phyloP scores from a whole-genome alignment of 805 yeast species.

The Ogataea methylovora region DNA sequence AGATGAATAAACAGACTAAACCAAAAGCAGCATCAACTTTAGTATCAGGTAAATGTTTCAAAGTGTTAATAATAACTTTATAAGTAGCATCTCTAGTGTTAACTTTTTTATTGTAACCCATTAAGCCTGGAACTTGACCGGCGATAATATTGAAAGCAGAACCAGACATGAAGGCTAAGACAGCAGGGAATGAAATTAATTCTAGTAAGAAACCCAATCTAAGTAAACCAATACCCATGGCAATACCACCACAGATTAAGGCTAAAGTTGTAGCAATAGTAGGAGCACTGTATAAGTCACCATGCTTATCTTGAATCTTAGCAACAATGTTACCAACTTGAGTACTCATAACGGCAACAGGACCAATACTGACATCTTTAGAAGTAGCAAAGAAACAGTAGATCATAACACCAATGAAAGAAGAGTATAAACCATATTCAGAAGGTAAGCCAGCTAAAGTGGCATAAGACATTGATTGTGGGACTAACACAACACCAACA shows the following conservation, averaged over 20 bases:
- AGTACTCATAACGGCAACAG: conserved; percentile 92
- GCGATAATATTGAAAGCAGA: conserved; percentile 76
- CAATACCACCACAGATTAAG: conserved; percentile 77
- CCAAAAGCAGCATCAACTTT: conserved; percentile 88
- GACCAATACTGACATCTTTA: conserved; percentile 93
- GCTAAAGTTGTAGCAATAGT: conserved; percentile 75
- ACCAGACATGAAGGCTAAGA: conserved; percentile 91
- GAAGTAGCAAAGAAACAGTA: conserved; percentile 92
- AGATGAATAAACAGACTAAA: conserved; percentile 60
- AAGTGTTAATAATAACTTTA: conserved; percentile 57
- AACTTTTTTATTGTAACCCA: conserved; percentile 65
- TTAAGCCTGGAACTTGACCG: conserved; percentile 82
- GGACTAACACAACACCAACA: conserved; percentile 88
- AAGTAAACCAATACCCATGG: conserved; percentile 74
- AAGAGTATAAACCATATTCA: conserved; percentile 84
- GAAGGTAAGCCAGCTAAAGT: conserved; percentile 73
- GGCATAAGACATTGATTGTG: conserved; percentile 95
- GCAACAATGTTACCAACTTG: conserved; percentile 76
- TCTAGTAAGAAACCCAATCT: conserved; percentile 86
- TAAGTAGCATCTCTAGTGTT: conserved; percentile 71
- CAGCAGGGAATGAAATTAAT: conserved; percentile 85
- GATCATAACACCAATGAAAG: conserved; percentile 83
- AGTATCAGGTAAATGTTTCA: conserved; percentile 64
- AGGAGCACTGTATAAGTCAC: conserved; percentile 43
- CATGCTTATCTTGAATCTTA: conserved; percentile 42